phyloP scores from a whole-genome alignment of 1,139 yeast species.

The Geotrichum histeridarum region DNA sequence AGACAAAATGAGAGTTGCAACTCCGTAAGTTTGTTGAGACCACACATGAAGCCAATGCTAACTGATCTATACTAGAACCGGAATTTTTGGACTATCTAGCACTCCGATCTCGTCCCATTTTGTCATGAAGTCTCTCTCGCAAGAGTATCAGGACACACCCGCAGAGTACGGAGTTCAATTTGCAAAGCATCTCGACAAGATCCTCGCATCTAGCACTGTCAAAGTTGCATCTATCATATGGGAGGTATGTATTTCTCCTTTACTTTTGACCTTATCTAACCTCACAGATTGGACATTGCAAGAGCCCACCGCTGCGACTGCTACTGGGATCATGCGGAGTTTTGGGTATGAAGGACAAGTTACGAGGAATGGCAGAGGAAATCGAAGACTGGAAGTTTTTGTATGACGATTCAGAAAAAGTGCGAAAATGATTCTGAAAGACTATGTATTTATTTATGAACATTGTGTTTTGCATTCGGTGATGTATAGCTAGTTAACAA shows the following conservation, averaged over 20 bases:
- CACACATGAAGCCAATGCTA: background rate
- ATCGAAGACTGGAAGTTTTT: conserved; percentile 40
- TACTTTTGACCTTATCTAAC: conserved; percentile 2
- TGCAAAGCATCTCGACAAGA: conserved; percentile 18
- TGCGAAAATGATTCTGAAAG: background rate
- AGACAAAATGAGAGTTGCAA: conserved; percentile 13
- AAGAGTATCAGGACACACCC: conserved; percentile 19
- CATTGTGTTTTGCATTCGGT: no score
- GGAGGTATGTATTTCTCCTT: conserved; percentile 11
- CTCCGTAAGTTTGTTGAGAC: conserved; percentile 14
- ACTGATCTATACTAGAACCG: conserved; percentile 15
- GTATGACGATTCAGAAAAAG: conserved; percentile 24
- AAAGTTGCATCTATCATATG: conserved; percentile 20
- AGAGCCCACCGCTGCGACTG: conserved; percentile 33
- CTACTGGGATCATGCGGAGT: conserved; percentile 32
- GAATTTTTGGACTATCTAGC: conserved; percentile 11
- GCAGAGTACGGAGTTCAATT: conserved; percentile 21
- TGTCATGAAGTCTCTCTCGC: conserved; percentile 16
- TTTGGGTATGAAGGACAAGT: conserved; percentile 31
- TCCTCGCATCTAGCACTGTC: conserved; percentile 18
- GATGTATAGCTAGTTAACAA: no score
- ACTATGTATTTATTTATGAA: background rate
- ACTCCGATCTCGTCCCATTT: conserved; percentile 20
- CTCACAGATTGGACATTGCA: conserved; percentile 31
- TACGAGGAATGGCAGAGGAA: conserved; percentile 36